Evolutionary conservation across 768 basidiomycete species (phyloP).

Genomic region (Mycena albidolilacea): DNA sequence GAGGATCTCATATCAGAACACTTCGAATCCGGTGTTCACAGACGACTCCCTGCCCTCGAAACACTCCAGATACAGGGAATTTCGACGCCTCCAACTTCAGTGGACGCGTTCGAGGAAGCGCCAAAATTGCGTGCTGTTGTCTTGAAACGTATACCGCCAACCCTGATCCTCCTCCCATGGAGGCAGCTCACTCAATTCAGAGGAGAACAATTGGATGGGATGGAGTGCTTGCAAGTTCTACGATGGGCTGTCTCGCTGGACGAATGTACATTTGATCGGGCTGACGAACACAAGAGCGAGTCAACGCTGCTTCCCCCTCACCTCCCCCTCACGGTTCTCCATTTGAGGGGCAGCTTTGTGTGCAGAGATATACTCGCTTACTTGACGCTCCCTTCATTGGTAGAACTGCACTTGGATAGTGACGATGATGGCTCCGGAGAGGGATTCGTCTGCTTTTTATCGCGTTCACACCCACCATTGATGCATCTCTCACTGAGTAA

Average conservation of each 20-base stretch:
- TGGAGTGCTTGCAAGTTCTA: not conserved
- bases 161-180: constrained; percentile 15
- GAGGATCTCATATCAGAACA: not conserved
- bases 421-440: too few relatives aligned
- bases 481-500: not conserved
- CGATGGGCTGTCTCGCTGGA: not conserved
- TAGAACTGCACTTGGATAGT: not conserved
- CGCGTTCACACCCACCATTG: constrained; percentile 1
- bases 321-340: not conserved
- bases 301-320: not conserved
- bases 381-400: constrained; percentile 2
- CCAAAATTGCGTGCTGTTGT: constrained; percentile 6
- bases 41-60: not conserved
- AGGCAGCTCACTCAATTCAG: constrained; percentile 24
- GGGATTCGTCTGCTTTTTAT: not conserved
- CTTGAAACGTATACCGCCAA: not conserved
- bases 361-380: not conserved
- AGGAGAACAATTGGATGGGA: not conserved
- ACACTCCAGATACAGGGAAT: not conserved
- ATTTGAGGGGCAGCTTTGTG: not conserved
- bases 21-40: not conserved
- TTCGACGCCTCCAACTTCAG: not conserved
- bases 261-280: not conserved
- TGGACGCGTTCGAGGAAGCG: not conserved
- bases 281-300: not conserved